Evolutionary conservation across 75 land plant species (phyloP).

Genomic region (Chamaecyparis obtusa): DNA sequence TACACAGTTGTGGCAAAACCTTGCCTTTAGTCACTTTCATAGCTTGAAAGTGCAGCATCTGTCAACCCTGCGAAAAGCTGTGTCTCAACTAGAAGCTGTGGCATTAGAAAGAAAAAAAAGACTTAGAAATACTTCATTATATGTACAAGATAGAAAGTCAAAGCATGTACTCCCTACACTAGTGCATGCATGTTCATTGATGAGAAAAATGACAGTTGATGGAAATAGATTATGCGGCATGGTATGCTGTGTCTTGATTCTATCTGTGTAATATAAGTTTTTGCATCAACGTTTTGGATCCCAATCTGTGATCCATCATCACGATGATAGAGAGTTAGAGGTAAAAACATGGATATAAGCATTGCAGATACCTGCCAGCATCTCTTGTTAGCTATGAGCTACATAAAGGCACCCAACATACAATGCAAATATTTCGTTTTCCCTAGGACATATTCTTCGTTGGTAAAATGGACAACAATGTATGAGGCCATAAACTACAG

Average conservation of each 20-base stretch:
- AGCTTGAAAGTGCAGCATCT: constrained; percentile 74
- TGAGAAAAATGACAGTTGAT: not conserved
- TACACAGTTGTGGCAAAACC: not conserved
- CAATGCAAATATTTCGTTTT: not conserved
- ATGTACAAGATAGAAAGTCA: not conserved
- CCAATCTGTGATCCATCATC: too few relatives aligned
- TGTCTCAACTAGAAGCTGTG: constrained; percentile 94
- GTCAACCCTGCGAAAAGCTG: constrained; percentile 88
- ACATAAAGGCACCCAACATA: not conserved
- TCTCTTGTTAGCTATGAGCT: not conserved
- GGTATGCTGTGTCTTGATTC: not conserved
- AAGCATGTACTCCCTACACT: not conserved
- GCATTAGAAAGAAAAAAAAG: not conserved
- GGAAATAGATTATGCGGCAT: too few relatives aligned
- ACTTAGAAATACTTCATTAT: not conserved
- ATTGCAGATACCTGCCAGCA: not conserved
- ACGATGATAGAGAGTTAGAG: too few relatives aligned
- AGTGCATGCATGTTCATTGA: not conserved
- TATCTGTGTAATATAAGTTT: too few relatives aligned
- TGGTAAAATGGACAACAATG: not conserved
- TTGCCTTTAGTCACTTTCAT: constrained; percentile 36
- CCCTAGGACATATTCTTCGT: not conserved
- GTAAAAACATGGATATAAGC: too few relatives aligned
- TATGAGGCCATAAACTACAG: not conserved
- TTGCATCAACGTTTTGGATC: too few relatives aligned